Evolutionary conservation across 1,284 basidiomycete species (phyloP), one percentile per base, ranked within the genome.

Genomic region (Papiliotrema fonsecae): DNA sequence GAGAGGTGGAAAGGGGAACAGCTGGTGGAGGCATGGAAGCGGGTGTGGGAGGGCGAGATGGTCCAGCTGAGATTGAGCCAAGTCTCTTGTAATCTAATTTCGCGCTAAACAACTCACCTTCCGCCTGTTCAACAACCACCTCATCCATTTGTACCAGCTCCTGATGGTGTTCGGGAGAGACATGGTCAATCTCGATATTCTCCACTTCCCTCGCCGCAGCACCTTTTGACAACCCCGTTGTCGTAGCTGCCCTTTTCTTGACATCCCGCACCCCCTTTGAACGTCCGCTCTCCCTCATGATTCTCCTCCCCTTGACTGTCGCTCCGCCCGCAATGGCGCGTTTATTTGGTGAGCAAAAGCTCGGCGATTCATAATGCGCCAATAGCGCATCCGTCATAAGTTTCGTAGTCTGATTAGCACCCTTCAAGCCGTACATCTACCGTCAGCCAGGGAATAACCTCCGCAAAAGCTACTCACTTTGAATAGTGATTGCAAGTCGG

Each of bases 341-440:
- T 46, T 49, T 34, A 21, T 44, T n/a, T 40, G 52, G 41, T 38
- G 47, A 16, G 51, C 42, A 39, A 35, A 61, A 66, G 3, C 47
- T 50, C 0, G 65, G 47, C 2, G 65, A 67, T 16, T 47, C 43
- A 26, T 66, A 72, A 47, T 54, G 62, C 10, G 52, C 46, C 6
- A 65, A 51, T 6, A 72, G 59, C 0, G 47, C 36, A 10, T 69
- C 60, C 16, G 68, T 51, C 2, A 72, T 48, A 9, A 55, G 54
- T 10, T 61, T 58, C 0, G 63, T 62, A 37, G 61, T 64, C 28
- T 62, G 61, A 42, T 70, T 72, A 22, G 69, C 67, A 2, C 69
- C 69, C 54, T 66, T 69, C 22, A 72, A 54, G 14, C 64, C 62
- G 42, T 72, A 63, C 4, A 65, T 63, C 69, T 70, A 42, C 2